Conservation (phyloP, 2,329 filamentous ascomycete genomes). For the Colletotrichum abscissum region DNA sequence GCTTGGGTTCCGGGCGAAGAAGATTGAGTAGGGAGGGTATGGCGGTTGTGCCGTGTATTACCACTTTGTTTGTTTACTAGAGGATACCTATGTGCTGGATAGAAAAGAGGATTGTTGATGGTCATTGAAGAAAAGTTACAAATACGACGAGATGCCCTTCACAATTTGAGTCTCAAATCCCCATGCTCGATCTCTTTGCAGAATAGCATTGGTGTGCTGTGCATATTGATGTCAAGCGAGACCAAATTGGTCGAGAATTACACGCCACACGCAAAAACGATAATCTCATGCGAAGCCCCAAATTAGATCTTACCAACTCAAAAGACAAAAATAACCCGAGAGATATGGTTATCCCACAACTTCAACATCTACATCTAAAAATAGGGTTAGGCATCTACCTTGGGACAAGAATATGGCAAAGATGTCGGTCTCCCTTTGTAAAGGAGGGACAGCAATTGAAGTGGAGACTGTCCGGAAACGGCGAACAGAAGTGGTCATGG, state of each 20-base stretch:
- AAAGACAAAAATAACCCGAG: too few species aligned
- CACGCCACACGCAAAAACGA: too few species aligned
- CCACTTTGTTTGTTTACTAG: background rate
- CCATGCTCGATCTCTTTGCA: background rate
- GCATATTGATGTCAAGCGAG: too few species aligned
- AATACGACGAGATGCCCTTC: background rate
- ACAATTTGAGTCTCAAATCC: background rate
- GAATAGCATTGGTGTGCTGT: too few species aligned
- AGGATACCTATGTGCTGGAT: background rate
- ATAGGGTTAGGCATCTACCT: too few species aligned
- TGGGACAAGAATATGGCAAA: too few species aligned
- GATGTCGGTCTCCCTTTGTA: too few species aligned
- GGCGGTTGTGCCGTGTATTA: background rate
- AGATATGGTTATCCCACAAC: too few species aligned
- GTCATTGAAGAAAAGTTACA: background rate
- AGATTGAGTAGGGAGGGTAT: slow-evolving; percentile 32
- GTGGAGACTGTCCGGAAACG: background rate
- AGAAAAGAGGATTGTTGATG: background rate
- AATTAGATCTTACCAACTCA: too few species aligned
- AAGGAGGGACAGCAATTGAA: background rate
- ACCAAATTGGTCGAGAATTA: too few species aligned
- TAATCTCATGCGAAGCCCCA: too few species aligned
- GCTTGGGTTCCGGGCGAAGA: slow-evolving; percentile 55
- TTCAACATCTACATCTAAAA: too few species aligned
- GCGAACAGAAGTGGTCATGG: background rate